Conservation (phyloP, 2,329 filamentous ascomycete genomes). For the Aspergillus carbonarius region DNA sequence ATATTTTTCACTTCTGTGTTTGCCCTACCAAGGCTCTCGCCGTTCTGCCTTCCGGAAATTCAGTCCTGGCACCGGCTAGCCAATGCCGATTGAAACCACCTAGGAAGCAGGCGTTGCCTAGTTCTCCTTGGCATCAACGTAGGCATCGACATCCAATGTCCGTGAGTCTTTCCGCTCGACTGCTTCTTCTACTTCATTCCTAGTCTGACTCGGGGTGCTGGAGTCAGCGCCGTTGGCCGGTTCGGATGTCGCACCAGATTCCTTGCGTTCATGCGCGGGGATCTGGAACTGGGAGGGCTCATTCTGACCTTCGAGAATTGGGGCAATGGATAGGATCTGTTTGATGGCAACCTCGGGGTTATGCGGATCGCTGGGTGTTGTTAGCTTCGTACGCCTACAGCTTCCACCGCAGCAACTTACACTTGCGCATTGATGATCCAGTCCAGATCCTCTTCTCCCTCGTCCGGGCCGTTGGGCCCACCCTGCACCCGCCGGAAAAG, state of each 20-base stretch:
- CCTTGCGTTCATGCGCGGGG: constrained; percentile 44
- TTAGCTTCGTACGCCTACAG: background rate
- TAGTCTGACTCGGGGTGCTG: constrained; percentile 3
- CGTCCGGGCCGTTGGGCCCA: constrained; percentile 68
- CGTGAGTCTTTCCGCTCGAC: constrained; percentile 40
- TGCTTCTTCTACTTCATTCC: constrained; percentile 9
- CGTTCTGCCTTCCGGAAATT: background rate
- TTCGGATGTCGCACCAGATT: constrained; percentile 4
- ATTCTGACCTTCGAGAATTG: constrained; percentile 77
- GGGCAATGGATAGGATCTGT: constrained; percentile 83
- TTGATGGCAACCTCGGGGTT: constrained; percentile 69
- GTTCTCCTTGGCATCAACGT: constrained; percentile 44
- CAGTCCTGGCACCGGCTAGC: background rate
- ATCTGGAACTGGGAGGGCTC: constrained; percentile 56
- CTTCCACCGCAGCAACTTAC: constrained; percentile 50
- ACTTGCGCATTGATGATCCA: constrained; percentile 90
- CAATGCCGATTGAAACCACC: background rate
- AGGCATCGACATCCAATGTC: constrained; percentile 42
- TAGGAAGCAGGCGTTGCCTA: background rate
- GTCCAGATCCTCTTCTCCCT: constrained; percentile 85
- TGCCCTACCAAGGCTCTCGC: background rate
- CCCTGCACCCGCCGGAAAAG: constrained; percentile 76
- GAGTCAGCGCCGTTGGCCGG: constrained; percentile 5
- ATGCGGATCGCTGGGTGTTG: constrained; percentile 55
- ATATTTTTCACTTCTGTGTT: background rate